phyloP scores from a whole-genome alignment of 441 rosid species.

The Adansonia rubrostipa region DNA sequence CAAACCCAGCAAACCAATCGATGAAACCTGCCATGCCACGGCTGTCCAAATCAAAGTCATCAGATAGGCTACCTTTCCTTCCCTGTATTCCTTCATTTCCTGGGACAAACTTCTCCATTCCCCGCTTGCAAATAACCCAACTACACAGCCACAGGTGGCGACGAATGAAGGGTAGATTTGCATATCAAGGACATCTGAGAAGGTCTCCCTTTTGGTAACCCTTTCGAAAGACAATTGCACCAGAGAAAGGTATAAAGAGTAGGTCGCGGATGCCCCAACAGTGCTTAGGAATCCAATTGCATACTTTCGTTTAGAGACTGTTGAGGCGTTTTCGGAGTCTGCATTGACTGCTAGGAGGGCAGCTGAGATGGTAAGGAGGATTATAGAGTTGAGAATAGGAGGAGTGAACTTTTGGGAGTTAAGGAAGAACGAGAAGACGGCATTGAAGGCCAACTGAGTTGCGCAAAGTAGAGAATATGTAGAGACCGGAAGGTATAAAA shows the following conservation, averaged over 20 bases:
- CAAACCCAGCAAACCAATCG: constrained; percentile 52
- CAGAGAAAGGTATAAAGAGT: constrained; percentile 53
- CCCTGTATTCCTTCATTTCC: constrained; percentile 44
- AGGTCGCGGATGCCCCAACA: constrained; percentile 51
- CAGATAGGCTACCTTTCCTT: constrained; percentile 47
- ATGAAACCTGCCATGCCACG: constrained; percentile 53
- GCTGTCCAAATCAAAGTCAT: constrained; percentile 60
- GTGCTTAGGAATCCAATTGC: constrained; percentile 58
- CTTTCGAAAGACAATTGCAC: constrained; percentile 53
- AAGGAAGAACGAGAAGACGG: constrained; percentile 54
- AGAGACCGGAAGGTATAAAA: constrained; percentile 61
- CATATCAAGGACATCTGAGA: constrained; percentile 51
- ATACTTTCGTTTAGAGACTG: constrained; percentile 37
- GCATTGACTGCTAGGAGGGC: constrained; percentile 54
- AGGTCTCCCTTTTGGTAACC: constrained; percentile 52
- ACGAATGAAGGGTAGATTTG: constrained; percentile 51
- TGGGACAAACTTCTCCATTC: constrained; percentile 45
- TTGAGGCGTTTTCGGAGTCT: constrained; percentile 38
- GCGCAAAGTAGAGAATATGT: constrained; percentile 67
- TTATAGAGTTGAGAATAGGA: constrained; percentile 51
- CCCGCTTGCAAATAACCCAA: constrained; percentile 58
- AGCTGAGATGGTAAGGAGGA: constrained; percentile 59
- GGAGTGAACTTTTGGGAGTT: constrained; percentile 61
- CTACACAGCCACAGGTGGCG: constrained; percentile 47
- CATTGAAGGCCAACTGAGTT: constrained; percentile 60